These are phyloP conservation scores for Elsinoe necatrix DNA, from an alignment of 2,329 filamentous ascomycete genomes.

Conservation along the genomic window DNA sequence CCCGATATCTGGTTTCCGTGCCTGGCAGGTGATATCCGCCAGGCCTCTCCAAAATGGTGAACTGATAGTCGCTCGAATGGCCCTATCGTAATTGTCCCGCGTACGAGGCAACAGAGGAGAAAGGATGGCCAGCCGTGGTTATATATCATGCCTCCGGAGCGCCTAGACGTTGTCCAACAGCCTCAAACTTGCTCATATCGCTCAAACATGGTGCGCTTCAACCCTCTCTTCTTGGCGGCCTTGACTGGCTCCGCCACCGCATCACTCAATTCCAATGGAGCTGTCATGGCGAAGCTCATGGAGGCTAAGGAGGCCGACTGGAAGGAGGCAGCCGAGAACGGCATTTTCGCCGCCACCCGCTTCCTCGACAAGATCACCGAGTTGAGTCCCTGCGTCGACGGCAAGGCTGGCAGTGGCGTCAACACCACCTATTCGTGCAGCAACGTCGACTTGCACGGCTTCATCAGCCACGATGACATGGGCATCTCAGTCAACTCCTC, in stretches of 20 bases:
- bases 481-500: constrained; percentile 40
- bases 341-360: background rate
- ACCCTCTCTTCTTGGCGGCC: background rate
- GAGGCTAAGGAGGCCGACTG: background rate
- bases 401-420: background rate
- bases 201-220: background rate
- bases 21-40: background rate
- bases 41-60: background rate
- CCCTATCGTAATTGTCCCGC: too few relatives aligned
- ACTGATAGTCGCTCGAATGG: background rate
- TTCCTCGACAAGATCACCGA: background rate
- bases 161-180: background rate
- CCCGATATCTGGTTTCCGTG: background rate
- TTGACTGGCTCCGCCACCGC: background rate
- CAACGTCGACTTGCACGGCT: constrained; percentile 48
- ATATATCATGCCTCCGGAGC: background rate
- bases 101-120: too few relatives aligned
- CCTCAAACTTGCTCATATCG: background rate
- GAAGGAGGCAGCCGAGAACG: background rate
- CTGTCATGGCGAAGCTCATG: background rate
- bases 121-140: background rate
- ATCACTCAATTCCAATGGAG: background rate
- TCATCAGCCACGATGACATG: constrained; percentile 46
- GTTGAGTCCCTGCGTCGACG: background rate
- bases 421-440: constrained; percentile 39